These are phyloP conservation scores for Coriaria nepalensis DNA, from an alignment of 306 rosid species.

Conservation along the genomic window DNA sequence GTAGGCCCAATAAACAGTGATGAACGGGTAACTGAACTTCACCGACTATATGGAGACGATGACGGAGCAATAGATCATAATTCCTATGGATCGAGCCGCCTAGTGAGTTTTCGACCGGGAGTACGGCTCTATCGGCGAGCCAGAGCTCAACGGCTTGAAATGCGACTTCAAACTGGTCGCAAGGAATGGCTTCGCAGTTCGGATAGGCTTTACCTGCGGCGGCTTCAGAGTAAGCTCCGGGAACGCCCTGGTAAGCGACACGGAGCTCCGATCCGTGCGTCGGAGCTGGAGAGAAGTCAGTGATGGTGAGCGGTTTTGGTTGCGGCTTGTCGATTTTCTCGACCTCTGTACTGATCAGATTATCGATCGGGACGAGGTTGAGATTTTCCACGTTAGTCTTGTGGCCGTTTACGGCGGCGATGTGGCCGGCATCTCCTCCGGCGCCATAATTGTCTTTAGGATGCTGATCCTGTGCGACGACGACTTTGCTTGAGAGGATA, in stretches of 20 bases:
- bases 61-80: slow-evolving; percentile 94
- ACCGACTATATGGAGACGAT: slow-evolving; percentile 93
- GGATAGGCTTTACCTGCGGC: slow-evolving; percentile 94
- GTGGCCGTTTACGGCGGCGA: slow-evolving; percentile 63
- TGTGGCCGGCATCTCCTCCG: slow-evolving; percentile 18
- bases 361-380: slow-evolving; percentile 49
- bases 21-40: slow-evolving; percentile 90
- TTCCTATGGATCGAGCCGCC: slow-evolving; percentile 96
- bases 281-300: slow-evolving; percentile 87
- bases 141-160: slow-evolving; percentile 93
- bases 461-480: slow-evolving; percentile 29
- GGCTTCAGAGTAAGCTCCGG: slow-evolving; percentile 96
- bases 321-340: slow-evolving; percentile 17
- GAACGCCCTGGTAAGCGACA: slow-evolving; percentile 93
- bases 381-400: slow-evolving; percentile 33
- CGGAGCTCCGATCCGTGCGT: slow-evolving; percentile 88
- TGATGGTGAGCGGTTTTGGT: slow-evolving; percentile 55
- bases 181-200: slow-evolving; percentile 91
- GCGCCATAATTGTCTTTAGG: slow-evolving; percentile 2
- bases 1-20: slow-evolving; percentile 83
- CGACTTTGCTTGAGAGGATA: slow-evolving; percentile 64
- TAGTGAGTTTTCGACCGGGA: slow-evolving; percentile 83
- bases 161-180: slow-evolving; percentile 94
- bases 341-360: slow-evolving; percentile 1
- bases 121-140: slow-evolving; percentile 88